Base-by-base conservation (phyloP, 108 stramenopile species). In the Bacterosira constricta region DNA sequence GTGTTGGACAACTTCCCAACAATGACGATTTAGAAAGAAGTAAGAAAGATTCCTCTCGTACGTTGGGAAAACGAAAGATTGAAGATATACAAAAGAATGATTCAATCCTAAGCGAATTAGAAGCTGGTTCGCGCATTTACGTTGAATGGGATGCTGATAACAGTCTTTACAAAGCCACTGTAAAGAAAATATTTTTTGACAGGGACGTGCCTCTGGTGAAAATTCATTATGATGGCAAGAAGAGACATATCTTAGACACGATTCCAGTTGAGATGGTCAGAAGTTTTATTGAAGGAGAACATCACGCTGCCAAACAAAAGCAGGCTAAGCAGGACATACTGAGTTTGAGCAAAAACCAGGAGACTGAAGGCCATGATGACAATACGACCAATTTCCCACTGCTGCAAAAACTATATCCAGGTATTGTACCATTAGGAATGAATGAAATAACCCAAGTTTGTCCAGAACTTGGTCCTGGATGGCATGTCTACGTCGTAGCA, bases 151-250 rank as follows among this genome's bases (percentile, higher is more conserved):
- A 20, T 46, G 56, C 36, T 38, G 75, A 68, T 38, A 59, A 37
- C 15, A 41, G 18, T 67, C 53, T 76, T 11, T 76, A 62, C 53
- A 67, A 62, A 45, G 75, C 75, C 23, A 76, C 75, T 15, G 75
- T 76, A 6, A 76, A 68, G 41, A 76, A 67, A 37, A 45, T 67
- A 12, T 12, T 51, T 17, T 29, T 62, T 34, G 60, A 76, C 12
- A 41, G 34, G 2, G 38, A 35, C 9, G 59, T 37, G 8, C 51
- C 62, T 11, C 31, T 56, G 34, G 10, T 76, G 17, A 76, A 68
- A 41, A 41, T 76, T 45, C 75, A 76, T 68, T 76, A 76, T 38
- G 75, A 76, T 62, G 75, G 75, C 11, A 76, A 76, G 37, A 76
- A 76, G 60, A 67, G 66, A 1, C 75, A 76, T 27, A 68, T 76